phyloP scores from a whole-genome alignment of 2,329 filamentous ascomycete genomes.

The Phyllachora maydis region DNA sequence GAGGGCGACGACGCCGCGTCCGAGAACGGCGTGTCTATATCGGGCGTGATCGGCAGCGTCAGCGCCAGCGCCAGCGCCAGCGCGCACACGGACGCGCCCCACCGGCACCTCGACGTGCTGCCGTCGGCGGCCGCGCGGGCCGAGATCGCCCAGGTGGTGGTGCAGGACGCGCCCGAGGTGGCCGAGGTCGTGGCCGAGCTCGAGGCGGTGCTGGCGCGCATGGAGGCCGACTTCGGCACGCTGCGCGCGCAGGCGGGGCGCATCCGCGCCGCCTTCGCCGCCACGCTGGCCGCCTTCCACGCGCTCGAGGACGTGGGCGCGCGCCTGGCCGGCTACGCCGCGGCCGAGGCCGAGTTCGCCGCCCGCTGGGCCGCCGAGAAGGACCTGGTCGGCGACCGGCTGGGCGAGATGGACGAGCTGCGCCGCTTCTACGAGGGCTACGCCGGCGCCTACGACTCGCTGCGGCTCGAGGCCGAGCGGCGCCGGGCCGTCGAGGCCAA shows the following conservation, averaged over 20 bases:
- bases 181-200: conserved; percentile 51
- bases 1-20: too few species aligned
- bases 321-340: conserved; percentile 43
- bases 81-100: conserved; percentile 28
- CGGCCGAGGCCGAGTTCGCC: conserved; percentile 41
- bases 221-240: conserved; percentile 49
- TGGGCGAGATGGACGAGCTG: conserved; percentile 59
- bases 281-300: conserved; percentile 40
- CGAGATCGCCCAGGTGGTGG: conserved; percentile 68
- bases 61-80: too few species aligned
- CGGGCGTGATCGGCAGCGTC: conserved; percentile 34
- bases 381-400: conserved; percentile 42
- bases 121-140: conserved; percentile 54
- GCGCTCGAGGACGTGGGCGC: conserved; percentile 47
- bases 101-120: conserved; percentile 42
- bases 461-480: conserved; percentile 68
- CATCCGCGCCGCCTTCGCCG: conserved; percentile 30
- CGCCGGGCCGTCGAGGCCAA: conserved; percentile 53
- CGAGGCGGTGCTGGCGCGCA: conserved; percentile 51
- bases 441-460: conserved; percentile 59
- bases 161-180: conserved; percentile 47
- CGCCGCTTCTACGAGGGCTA: conserved; percentile 78
- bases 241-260: conserved; percentile 42
- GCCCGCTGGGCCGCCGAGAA: conserved; percentile 57
- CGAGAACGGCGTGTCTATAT: conserved; percentile 33